Conservation (phyloP, 1,284 basidiomycete species). For the Moniliophthora roreri region DNA sequence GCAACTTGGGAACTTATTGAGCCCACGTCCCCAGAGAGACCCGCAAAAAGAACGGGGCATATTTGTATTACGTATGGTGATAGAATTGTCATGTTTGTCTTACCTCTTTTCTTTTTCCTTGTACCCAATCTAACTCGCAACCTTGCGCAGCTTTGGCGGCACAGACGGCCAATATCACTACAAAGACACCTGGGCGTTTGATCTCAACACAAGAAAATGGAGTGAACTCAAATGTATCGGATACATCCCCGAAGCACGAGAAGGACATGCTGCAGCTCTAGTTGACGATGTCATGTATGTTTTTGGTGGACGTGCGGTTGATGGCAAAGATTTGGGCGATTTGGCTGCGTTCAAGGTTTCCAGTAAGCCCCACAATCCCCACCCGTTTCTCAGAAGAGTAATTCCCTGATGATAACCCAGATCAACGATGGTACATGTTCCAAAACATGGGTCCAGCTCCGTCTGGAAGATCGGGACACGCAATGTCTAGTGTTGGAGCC, state of each 20-base stretch:
- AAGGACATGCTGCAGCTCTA: conserved; percentile 95
- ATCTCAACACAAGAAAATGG: conserved; percentile 83
- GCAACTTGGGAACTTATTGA: conserved; percentile 82
- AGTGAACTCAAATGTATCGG: conserved; percentile 95
- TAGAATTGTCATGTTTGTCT: conserved; percentile 79
- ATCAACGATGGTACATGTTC: conserved; percentile 96
- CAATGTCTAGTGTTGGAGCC: conserved; percentile 88
- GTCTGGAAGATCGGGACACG: conserved; percentile 89
- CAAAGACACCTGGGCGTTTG: conserved; percentile 98
- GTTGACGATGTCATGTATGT: conserved; percentile 99
- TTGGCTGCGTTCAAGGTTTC: conserved; percentile 96
- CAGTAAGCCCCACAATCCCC: conserved; percentile 53
- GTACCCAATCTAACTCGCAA: conserved; percentile 15
- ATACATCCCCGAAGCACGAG: conserved; percentile 94
- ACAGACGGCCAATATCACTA: conserved; percentile 99
- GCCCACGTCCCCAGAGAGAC: conserved; percentile 62
- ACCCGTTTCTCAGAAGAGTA: conserved; percentile 4
- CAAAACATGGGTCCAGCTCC: conserved; percentile 98
- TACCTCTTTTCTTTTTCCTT: conserved; percentile 4
- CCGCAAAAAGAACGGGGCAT: conserved; percentile 92
- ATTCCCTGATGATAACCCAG: conserved; percentile 29
- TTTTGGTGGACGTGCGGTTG: conserved; percentile 96
- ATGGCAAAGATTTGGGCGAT: conserved; percentile 95
- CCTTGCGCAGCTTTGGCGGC: conserved; percentile 82
- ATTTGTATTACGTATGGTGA: conserved; percentile 86